Base-by-base conservation (phyloP, 306 rosid genomes). In the Prosopis cineraria region DNA sequence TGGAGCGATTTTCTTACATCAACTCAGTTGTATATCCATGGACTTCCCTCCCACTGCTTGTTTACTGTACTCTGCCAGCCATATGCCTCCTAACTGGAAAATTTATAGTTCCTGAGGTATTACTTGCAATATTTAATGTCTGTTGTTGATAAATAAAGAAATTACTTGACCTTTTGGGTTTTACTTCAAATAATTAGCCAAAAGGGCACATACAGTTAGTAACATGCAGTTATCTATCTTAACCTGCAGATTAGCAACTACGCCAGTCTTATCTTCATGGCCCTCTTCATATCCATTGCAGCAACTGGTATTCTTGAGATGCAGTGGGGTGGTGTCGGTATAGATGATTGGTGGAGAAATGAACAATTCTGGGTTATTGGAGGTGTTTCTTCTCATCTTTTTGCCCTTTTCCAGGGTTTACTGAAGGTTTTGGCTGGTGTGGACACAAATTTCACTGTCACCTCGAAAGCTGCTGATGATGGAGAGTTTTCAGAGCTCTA, bases 291-390 rank as follows among this genome's bases (percentile, higher is more conserved):
- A 69, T 95, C 97, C 29, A 95, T 95, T 13, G 98, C 97, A 19
- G 96, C 93, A 24, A 95, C 98, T 2, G 85, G 99, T 74, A 87
- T 95, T 79, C 96, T 92, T 3, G 98, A 95, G 93, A 95, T 95
- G 98, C 98, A 88, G 45, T 95, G 98, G 99, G 99, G 99, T 5
- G 94, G 94, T 44, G 96, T 95, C 3, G 84, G 89, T 36, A 93
- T 95, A 9, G 98, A 95, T 13, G 98, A 95, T 75, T 95, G 98
- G 99, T 95, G 98, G 99, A 91, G 98, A 75, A 95, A 95, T 45
- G 99, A 95, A 83, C 99, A 95, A 80, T 93, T 95, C 74, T 95
- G 98, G 99, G 98, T 95, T 44, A 95, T 95, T 19, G 99, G 99
- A 77, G 97, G 99, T 12, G 98, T 82, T 74, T 95, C 97, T 7